Evolutionary conservation across 306 rosid species (phyloP), one percentile per base, ranked within the genome.

Genomic region (Lagenaria siceraria): DNA sequence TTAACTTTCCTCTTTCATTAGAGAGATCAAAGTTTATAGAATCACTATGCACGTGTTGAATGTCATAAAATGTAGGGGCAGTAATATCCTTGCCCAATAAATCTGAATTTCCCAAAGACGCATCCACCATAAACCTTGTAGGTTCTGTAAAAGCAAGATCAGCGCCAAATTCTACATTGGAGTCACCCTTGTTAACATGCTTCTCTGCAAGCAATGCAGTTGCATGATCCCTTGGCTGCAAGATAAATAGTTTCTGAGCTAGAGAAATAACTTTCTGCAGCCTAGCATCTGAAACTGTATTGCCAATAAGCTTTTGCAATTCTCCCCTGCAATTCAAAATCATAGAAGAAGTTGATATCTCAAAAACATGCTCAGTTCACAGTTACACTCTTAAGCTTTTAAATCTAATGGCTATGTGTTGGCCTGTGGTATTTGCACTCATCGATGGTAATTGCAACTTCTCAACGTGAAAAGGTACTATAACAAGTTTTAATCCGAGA

Each of bases 91-190:
- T 87, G 84, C 82, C 87, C 78, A 85, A 75, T 74, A 90, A 80
- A 54, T 90, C 92, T 76, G 84, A 92, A 74, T 82, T 88, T 71
- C 90, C 96, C 78, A 93, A 81, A 56, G 92, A 83, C 73, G 84
- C 83, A 68, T 95, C 97, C 76, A 95, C 88, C 87, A 92, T 56
- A 80, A 95, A 95, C 77, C 98, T 90, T 22, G 92, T 70, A 25
- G 98, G 98, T 6, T 88, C 87, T 83, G 84, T 86, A 83, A 92
- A 95, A 76, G 79, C 81, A 78, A 95, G 87, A 87, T 95, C 92
- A 63, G 92, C 88, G 43, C 98, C 97, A 87, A 94, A 95, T 81
- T 95, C 97, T 49, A 79, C 31, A 80, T 76, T 76, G 29, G 78
- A 81, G 77, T 81, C 81, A 36, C 77, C 75, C 72, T 79, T 87